Evolutionary conservation across 192 early-diverging fungal genomes (phyloP), one percentile per base, ranked within the genome.

Genomic region (Kickxella alabastrina): DNA sequence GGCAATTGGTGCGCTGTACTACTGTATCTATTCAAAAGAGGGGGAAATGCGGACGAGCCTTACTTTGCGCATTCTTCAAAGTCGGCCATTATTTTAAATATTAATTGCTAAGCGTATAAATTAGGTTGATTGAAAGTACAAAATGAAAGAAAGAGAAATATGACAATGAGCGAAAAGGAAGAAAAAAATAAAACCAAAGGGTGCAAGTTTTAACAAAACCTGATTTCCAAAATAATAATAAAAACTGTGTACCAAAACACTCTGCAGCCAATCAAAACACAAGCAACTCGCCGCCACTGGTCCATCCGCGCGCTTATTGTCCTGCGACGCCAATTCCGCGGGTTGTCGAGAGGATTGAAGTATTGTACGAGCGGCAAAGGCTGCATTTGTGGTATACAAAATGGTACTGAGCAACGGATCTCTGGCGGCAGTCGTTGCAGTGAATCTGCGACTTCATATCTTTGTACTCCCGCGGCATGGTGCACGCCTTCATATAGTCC

Each of bases 331-430:
- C n/a, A n/a, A n/a, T n/a, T n/a, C n/a, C n/a, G n/a, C n/a, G n/a
- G n/a, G n/a, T 42, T 10, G 58, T 65, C 1, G 65, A 60, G 14
- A 77, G 38, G 6, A 77, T 45, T 1, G 43, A 87, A 2, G 92
- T 98, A 59, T 95, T 98, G 66, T 90, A 98, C n/a, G 90, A 87
- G 22, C 61, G 49, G 65, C 95, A 98, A 22, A 75, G 62, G 4
- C 67, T 62, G 72, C 95, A 98, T 58, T 92, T 95, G 78, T 98
- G 95, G 59, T 98, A 97, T 6, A 98, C 46, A 69, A 97, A 98
- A 54, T 98, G 92, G 74, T 86, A 97, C 57, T 86, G 89, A 10
- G 90, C 86, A 14, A 77, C 65, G 1, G 87, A 91, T 37, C 87
- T 85, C 49, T 86, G 80, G 53, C 90, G 91, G 66, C 95, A 98